Conservation (phyloP, 768 basidiomycete species). For the Auricularia sp. region DNA sequence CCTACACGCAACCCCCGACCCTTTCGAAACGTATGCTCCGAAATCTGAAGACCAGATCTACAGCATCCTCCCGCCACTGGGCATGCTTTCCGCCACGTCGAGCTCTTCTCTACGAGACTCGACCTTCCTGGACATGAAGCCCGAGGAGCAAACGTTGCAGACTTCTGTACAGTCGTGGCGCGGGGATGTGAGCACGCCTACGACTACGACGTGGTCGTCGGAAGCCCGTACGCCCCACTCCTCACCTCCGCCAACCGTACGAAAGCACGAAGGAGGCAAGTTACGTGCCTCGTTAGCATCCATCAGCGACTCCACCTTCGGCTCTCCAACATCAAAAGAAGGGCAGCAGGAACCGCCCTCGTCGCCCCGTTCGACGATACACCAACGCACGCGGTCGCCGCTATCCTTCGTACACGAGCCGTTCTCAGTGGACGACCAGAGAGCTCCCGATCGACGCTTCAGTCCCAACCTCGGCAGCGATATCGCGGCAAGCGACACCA, state of each 20-base stretch:
- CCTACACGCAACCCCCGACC: conserved; percentile 82
- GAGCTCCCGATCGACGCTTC: background rate
- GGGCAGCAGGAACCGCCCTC: background rate
- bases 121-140: background rate
- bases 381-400: background rate
- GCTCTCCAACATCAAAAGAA: background rate
- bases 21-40: conserved; percentile 86
- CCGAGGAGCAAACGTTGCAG: background rate
- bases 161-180: background rate
- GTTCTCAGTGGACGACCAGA: background rate
- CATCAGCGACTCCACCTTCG: background rate
- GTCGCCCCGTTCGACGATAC: background rate
- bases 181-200: background rate
- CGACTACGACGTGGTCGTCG: background rate
- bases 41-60: conserved; percentile 88
- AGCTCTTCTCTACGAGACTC: conserved; percentile 30
- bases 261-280: background rate
- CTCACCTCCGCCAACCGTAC: background rate
- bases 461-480: background rate
- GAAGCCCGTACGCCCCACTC: background rate
- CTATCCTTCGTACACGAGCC: background rate
- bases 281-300: background rate
- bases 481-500: background rate
- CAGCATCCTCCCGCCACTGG: conserved; percentile 80
- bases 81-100: conserved; percentile 57